A percentile compares a stretch with the other conserved stretches of the same genome.
Conservation (phyloP, 2,329 filamentous ascomycete genomes). For the Sporothrix phasma region DNA sequence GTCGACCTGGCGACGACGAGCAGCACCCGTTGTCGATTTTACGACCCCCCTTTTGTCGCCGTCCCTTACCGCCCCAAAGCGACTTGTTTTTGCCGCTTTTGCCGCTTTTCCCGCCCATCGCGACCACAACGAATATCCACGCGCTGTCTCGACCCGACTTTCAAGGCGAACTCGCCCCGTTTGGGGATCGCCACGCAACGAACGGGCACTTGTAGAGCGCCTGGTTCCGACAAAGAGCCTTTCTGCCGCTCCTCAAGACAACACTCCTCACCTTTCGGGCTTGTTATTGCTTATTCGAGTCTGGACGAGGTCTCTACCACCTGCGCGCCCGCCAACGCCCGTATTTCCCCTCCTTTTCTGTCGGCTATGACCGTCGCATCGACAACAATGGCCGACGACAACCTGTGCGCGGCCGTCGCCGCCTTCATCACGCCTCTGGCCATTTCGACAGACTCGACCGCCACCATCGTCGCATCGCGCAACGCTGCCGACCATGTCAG, state of each 20-base stretch:
- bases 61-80: neutral
- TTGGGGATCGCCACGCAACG: constrained; percentile 11
- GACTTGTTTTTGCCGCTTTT: neutral
- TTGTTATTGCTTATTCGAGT: neutral
- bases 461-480: constrained; percentile 12
- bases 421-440: constrained; percentile 26
- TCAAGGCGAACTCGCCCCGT: constrained; percentile 10
- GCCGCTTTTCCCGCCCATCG: neutral
- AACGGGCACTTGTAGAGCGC: constrained; percentile 8
- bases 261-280: neutral
- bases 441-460: constrained; percentile 19
- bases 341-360: neutral
- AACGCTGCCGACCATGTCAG: constrained; percentile 44
- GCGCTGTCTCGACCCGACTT: neutral
- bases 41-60: neutral
- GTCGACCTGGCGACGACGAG: neutral
- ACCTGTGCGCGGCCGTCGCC: constrained; percentile 24
- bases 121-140: neutral
- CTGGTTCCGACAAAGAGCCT: neutral
- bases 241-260: neutral
- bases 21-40: neutral
- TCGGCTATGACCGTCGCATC: constrained; percentile 14
- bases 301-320: neutral
- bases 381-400: constrained; percentile 25
- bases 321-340: neutral